phyloP scores from a whole-genome alignment of 1,284 basidiomycete species.

The Ganoderma lucidum region DNA sequence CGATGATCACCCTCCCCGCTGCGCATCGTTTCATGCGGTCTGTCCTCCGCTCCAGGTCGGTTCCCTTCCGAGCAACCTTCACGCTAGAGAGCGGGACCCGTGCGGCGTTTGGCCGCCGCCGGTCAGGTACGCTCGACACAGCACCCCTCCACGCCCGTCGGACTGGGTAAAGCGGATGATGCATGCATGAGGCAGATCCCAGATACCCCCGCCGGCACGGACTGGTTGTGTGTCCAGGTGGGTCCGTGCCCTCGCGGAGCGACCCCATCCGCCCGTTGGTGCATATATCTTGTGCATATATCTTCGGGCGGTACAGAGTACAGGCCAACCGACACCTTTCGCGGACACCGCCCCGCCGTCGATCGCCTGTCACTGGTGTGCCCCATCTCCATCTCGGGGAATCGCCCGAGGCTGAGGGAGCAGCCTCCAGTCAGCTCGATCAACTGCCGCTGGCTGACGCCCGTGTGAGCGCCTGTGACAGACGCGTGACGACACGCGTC shows the following conservation, averaged over 20 bases:
- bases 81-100: background rate
- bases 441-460: background rate
- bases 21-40: background rate
- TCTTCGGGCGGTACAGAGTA: background rate
- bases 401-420: background rate
- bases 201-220: background rate
- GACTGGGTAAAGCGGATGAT: background rate
- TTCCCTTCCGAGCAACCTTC: background rate
- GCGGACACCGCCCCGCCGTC: background rate
- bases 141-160: constrained; percentile 2
- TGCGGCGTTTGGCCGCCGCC: constrained; percentile 4
- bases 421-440: background rate
- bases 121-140: background rate
- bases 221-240: constrained; percentile 10
- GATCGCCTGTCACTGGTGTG: background rate
- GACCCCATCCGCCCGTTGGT: background rate
- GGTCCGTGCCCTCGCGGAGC: background rate
- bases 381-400: constrained; percentile 1
- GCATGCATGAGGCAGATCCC: background rate
- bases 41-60: background rate
- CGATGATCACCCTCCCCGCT: background rate
- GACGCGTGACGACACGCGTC: constrained; percentile 15
- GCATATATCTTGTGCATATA: background rate
- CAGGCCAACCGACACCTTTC: background rate
- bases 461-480: background rate